Conservation (phyloP, 257 asterid species). For the Fraxinus excelsior region DNA sequence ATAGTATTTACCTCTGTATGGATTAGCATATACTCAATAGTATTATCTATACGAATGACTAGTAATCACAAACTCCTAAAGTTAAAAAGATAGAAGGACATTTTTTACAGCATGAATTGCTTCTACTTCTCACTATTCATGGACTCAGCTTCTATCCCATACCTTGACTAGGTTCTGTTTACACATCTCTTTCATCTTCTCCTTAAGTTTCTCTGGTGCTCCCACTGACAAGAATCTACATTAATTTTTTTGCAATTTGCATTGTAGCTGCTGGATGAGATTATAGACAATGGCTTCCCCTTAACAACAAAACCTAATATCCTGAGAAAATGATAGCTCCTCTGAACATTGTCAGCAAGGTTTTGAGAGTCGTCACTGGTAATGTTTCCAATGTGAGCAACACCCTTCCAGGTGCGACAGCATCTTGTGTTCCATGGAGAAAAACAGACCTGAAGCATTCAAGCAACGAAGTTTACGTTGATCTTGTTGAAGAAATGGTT, state of each 20-base stretch:
- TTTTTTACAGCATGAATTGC: conserved; percentile 1
- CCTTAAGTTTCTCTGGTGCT: conserved; percentile 1
- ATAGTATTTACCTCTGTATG: background rate
- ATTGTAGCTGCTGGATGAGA: conserved; percentile 90
- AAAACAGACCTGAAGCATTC: conserved; percentile 78
- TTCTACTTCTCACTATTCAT: conserved; percentile 15
- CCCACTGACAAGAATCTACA: background rate
- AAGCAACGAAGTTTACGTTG: conserved; percentile 86
- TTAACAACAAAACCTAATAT: conserved; percentile 91
- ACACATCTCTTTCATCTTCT: conserved; percentile 2
- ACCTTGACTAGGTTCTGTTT: background rate
- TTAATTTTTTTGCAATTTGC: conserved; percentile 22
- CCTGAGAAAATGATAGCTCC: conserved; percentile 97
- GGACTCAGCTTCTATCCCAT: conserved; percentile 3
- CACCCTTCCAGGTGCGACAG: conserved; percentile 87
- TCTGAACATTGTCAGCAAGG: conserved; percentile 88
- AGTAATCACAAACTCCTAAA: background rate
- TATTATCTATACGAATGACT: background rate
- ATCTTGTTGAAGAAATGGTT: conserved; percentile 94
- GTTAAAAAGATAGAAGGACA: background rate
- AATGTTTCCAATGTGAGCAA: conserved; percentile 82
- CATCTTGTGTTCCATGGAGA: conserved; percentile 97
- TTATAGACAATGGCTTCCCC: conserved; percentile 98
- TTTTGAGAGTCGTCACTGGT: conserved; percentile 93
- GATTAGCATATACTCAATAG: background rate